Conservation (phyloP, 2,329 filamentous ascomycete species). For the Cercospora sojina region DNA sequence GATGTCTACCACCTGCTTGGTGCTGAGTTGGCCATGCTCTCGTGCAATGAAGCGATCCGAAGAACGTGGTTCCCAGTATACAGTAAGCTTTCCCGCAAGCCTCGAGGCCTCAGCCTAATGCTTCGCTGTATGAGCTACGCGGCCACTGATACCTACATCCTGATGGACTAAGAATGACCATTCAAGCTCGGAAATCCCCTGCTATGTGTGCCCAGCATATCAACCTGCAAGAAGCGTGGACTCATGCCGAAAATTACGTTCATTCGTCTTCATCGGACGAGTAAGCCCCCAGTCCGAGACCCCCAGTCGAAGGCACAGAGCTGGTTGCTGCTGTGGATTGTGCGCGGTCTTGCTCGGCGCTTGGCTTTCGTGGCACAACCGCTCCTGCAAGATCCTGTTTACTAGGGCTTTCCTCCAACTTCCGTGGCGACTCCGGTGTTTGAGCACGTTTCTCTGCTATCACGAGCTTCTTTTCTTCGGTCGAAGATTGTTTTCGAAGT, state of each 20-base stretch:
- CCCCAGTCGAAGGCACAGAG: constrained; percentile 9
- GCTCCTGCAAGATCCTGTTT: not conserved
- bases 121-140: not conserved
- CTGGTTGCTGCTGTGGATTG: constrained; percentile 11
- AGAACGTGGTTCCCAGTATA: not conserved
- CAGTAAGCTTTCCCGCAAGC: not conserved
- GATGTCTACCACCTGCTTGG: not conserved
- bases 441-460: constrained; percentile 17
- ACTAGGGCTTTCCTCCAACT: not conserved
- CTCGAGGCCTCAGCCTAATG: not conserved
- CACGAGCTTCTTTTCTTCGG: not conserved
- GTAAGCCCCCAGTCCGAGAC: constrained; percentile 43
- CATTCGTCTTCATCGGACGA: constrained; percentile 48
- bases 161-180: not conserved
- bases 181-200: not conserved
- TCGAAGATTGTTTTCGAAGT: constrained; percentile 42
- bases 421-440: not conserved
- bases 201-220: not conserved
- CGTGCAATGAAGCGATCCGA: not conserved
- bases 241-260: not conserved
- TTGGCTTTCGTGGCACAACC: not conserved
- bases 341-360: not conserved
- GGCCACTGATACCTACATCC: not conserved
- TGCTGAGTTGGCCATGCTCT: not conserved
- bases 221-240: not conserved